Evolutionary conservation across 208 protist species (phyloP).

Genomic region (Leishmania amazonensis): DNA sequence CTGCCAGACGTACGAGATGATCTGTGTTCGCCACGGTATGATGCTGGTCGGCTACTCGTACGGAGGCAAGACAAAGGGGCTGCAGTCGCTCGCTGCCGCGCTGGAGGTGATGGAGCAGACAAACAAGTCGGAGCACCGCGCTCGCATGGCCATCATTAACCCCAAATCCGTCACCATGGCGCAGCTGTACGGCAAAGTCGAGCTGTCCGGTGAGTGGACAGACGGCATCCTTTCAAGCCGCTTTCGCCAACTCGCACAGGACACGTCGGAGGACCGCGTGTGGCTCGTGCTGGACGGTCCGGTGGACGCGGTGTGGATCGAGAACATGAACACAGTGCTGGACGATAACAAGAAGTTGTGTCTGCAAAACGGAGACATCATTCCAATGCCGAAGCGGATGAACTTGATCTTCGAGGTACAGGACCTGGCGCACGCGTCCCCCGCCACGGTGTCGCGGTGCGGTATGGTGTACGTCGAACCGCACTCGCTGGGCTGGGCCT

Average conservation of each 20-base stretch:
- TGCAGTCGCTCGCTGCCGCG: conserved; percentile 88
- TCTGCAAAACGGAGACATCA: conserved; percentile 96
- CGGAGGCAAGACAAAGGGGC: conserved; percentile 91
- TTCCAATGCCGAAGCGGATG: conserved; percentile 96
- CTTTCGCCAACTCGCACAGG: conserved; percentile 89
- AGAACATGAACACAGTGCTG: conserved; percentile 99
- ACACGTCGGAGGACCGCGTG: conserved; percentile 87
- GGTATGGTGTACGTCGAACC: conserved; percentile 99
- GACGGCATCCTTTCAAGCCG: conserved; percentile 96
- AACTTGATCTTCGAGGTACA: conserved; percentile 98
- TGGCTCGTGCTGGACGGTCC: conserved; percentile 98
- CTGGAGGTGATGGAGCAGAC: conserved; percentile 79
- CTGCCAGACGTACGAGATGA: conserved; percentile 97
- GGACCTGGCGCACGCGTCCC: conserved; percentile 96
- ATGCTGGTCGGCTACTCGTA: conserved; percentile 97
- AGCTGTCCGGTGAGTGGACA: conserved; percentile 96
- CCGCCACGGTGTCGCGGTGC: conserved; percentile 97
- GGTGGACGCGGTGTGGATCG: conserved; percentile 99
- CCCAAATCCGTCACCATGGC: conserved; percentile 96
- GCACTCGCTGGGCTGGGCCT: conserved; percentile 93
- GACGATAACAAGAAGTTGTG: conserved; percentile 99
- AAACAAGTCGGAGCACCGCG: conserved; percentile 73
- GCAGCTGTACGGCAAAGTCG: conserved; percentile 96
- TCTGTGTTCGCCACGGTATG: conserved; percentile 97
- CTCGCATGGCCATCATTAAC: conserved; percentile 92